A percentile compares a stretch with the other conserved stretches of the same genome.
Evolutionary conservation across 306 rosid species (phyloP).

Genomic region (Lathyrus aphaca): DNA sequence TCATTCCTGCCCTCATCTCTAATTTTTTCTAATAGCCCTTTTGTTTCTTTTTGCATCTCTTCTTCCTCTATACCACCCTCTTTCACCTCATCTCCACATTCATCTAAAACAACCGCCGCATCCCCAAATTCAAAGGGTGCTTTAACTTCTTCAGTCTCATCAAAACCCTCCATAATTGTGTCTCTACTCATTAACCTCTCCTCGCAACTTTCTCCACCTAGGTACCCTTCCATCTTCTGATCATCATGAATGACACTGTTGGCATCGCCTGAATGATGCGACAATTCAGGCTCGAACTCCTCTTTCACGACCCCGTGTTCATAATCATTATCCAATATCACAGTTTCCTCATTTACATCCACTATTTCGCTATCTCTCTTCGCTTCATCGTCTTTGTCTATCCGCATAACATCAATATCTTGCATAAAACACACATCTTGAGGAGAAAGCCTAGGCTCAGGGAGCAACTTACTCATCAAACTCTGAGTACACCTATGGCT

Average conservation of each 20-base stretch:
- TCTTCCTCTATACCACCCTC: constrained; percentile 44
- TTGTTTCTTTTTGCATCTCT: constrained; percentile 53
- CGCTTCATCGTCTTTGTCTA: constrained; percentile 28
- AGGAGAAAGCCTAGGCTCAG: constrained; percentile 36
- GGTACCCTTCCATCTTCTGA: not conserved
- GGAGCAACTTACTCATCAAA: constrained; percentile 69
- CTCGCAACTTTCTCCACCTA: too few species aligned
- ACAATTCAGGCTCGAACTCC: not conserved
- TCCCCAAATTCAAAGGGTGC: constrained; percentile 36
- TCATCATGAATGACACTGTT: not conserved
- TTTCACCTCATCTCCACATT: constrained; percentile 34
- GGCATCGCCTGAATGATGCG: not conserved
- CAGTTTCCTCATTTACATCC: constrained; percentile 25
- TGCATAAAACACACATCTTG: constrained; percentile 27
- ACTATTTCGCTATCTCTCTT: constrained; percentile 33
- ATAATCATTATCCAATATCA: not conserved
- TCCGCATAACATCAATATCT: constrained; percentile 8
- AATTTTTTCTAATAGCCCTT: constrained; percentile 47
- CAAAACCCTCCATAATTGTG: constrained; percentile 3
- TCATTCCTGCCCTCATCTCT: constrained; percentile 56
- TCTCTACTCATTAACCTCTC: constrained; percentile 30
- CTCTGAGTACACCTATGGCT: constrained; percentile 60
- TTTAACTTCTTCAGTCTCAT: constrained; percentile 27
- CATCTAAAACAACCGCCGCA: constrained; percentile 41
- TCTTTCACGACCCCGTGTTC: not conserved